Base-by-base conservation (phyloP, 768 basidiomycete genomes). In the Leccinellum luteum region DNA sequence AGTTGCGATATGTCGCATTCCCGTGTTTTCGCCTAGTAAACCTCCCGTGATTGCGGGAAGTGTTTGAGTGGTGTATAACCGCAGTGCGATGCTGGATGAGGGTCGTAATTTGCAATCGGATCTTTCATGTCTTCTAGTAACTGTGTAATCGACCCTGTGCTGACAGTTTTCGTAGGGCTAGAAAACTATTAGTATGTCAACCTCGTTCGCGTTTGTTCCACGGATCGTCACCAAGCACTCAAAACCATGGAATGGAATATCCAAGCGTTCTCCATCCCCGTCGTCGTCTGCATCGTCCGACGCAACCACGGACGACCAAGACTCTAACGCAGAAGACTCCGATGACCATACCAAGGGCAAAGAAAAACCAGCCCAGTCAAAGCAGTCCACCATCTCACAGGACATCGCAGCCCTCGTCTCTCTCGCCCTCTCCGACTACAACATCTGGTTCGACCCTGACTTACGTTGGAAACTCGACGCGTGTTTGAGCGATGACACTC, bases 391-490 rank as follows among this genome's bases (percentile, higher is more conserved):
- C 30, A 52, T 65, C 4, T 70, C 77, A 17, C 76, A 78, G 44
- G 85, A 86, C 60, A 76, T 80, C 48, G 78, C 78, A 3, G 68
- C 69, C 10, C 74, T 90, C 32, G 61, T 86, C 21, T 73, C 66
- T 2, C 79, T 92, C 4, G 79, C 89, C 0, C 72, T 93, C n/a
- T 88, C 89, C 5, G 82, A 90, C 64, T 82, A 90, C 69, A 76
- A 79, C 8, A 67, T 91, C 9, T 92, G 88, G 89, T 65, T 70
- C 3, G 81, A 89, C 63, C 70, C 79, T 0, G 83, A 85, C 51
- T 65, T 89, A 10, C 73, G 82, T 25, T 70, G 77, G 52, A 77
- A 73, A 30, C 71, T 86, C 14, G 82, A 83, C 35, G 58, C 66
- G 27, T 57, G 63, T 67, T 32, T 66, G 59, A 56, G 10, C 10